These are phyloP conservation scores for Serendipita sp. DNA, from an alignment of 768 basidiomycete genomes.

Conservation along the genomic window DNA sequence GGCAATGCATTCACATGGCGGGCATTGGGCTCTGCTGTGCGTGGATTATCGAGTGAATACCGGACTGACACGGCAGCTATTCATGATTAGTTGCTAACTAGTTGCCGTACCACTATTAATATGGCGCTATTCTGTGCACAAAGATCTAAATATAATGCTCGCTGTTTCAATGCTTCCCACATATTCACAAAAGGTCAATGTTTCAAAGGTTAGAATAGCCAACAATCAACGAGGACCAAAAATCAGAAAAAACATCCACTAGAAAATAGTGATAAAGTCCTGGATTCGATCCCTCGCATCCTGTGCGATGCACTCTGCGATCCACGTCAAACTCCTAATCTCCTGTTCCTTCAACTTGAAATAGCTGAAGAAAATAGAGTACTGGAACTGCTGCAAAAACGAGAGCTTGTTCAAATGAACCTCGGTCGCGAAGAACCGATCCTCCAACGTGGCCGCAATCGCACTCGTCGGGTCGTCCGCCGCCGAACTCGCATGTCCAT, in stretches of 20 bases:
- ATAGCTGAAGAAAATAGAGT: constrained; percentile 83
- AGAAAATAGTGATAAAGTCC: constrained; percentile 87
- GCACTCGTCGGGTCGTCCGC: constrained; percentile 27
- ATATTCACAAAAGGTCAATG: too few species aligned
- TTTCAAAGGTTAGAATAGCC: background rate
- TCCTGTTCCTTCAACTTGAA: constrained; percentile 87
- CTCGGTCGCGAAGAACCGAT: constrained; percentile 87
- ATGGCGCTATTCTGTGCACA: too few species aligned
- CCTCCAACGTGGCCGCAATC: constrained; percentile 62
- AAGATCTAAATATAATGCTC: background rate
- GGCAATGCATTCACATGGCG: too few species aligned
- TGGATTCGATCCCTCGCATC: constrained; percentile 90
- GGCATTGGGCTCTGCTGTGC: too few species aligned
- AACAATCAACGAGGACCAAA: background rate
- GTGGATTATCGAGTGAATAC: too few species aligned
- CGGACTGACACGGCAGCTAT: too few species aligned
- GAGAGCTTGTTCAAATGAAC: constrained; percentile 87
- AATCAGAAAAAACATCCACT: background rate
- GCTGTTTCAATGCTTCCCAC: background rate
- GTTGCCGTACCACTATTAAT: too few species aligned
- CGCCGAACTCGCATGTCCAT: constrained; percentile 12
- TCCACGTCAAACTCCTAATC: constrained; percentile 79
- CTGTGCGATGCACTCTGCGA: constrained; percentile 97
- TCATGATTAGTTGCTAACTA: too few species aligned
- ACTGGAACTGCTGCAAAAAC: constrained; percentile 95